phyloP scores from a whole-genome alignment of 208 protist species.

The Trypanosoma avium region DNA sequence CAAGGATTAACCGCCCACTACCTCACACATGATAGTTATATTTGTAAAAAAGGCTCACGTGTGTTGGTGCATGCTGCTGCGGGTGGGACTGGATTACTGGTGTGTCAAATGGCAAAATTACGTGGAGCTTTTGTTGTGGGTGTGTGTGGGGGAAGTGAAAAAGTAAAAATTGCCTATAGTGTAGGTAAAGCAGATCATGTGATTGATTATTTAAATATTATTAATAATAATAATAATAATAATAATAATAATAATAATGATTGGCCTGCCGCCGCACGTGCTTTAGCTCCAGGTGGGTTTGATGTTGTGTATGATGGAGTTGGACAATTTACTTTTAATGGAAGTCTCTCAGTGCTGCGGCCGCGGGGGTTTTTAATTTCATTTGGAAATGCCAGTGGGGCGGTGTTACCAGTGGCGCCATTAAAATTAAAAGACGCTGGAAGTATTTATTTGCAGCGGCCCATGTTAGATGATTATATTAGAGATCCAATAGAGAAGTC shows the following conservation, averaged over 20 bases:
- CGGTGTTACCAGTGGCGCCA: slow-evolving; percentile 60
- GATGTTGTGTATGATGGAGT: slow-evolving; percentile 92
- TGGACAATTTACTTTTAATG: slow-evolving; percentile 73
- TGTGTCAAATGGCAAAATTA: slow-evolving; percentile 92
- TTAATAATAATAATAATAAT: no score
- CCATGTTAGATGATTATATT: slow-evolving; percentile 69
- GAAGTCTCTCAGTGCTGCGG: slow-evolving; percentile 64
- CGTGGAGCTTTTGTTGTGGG: slow-evolving; percentile 90
- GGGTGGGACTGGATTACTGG: slow-evolving; percentile 78
- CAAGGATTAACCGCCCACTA: slow-evolving; percentile 93
- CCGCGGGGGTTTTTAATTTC: slow-evolving; percentile 82
- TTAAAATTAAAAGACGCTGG: slow-evolving; percentile 51
- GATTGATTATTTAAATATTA: no score
- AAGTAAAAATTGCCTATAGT: slow-evolving; percentile 49
- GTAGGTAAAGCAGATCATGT: slow-evolving; percentile 67
- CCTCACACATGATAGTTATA: slow-evolving; percentile 63
- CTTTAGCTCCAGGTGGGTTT: slow-evolving; percentile 53
- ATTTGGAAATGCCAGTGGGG: slow-evolving; percentile 92
- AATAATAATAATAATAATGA: slow-evolving; percentile 52
- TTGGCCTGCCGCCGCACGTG: slow-evolving; percentile 49
- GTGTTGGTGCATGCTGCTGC: slow-evolving; percentile 89
- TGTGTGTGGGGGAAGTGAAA: slow-evolving; percentile 69
- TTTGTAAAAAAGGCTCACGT: slow-evolving; percentile 33
- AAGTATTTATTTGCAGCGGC: slow-evolving; percentile 83
- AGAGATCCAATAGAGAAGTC: slow-evolving; percentile 34